These are phyloP conservation scores for Heliamphora exappendiculata DNA, from an alignment of 148 eudicot species.

Conservation along the genomic window DNA sequence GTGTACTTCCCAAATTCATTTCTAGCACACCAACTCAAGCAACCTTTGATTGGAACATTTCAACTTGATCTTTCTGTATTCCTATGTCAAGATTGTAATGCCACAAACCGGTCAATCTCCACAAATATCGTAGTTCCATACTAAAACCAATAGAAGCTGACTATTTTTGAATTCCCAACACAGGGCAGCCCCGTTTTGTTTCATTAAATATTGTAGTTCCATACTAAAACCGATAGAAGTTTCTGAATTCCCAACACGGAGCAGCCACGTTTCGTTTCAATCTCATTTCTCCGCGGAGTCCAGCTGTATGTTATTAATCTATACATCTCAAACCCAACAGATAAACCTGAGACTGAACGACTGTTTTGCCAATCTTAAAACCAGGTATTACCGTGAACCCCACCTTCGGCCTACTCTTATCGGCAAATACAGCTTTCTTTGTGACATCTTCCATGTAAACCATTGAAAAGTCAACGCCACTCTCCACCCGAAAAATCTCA, in stretches of 20 bases:
- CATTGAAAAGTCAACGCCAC: constrained; percentile 66
- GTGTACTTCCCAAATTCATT: neutral
- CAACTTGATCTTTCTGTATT: neutral
- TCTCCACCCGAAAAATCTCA: constrained; percentile 78
- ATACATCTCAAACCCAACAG: constrained; percentile 28
- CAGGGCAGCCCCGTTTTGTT: neutral
- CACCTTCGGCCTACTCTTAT: constrained; percentile 57
- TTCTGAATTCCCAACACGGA: neutral
- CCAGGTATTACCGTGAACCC: constrained; percentile 91
- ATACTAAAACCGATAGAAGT: neutral
- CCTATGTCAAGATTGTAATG: neutral
- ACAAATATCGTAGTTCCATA: neutral
- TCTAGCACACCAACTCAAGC: constrained; percentile 2
- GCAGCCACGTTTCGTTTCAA: neutral
- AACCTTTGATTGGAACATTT: neutral
- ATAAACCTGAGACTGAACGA: constrained; percentile 90
- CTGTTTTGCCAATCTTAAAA: constrained; percentile 63
- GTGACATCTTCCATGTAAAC: constrained; percentile 92
- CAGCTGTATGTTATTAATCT: constrained; percentile 11
- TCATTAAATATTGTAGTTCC: no score
- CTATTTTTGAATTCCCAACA: neutral
- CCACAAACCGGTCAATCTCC: neutral
- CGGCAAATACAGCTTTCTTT: constrained; percentile 25
- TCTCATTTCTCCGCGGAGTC: neutral
- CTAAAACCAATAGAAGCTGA: neutral